A percentile compares a stretch with the other conserved stretches of the same genome.
These are phyloP conservation scores for Scenedesmus sp. DNA, from an alignment of 163 green algal genomes.

Conservation along the genomic window DNA sequence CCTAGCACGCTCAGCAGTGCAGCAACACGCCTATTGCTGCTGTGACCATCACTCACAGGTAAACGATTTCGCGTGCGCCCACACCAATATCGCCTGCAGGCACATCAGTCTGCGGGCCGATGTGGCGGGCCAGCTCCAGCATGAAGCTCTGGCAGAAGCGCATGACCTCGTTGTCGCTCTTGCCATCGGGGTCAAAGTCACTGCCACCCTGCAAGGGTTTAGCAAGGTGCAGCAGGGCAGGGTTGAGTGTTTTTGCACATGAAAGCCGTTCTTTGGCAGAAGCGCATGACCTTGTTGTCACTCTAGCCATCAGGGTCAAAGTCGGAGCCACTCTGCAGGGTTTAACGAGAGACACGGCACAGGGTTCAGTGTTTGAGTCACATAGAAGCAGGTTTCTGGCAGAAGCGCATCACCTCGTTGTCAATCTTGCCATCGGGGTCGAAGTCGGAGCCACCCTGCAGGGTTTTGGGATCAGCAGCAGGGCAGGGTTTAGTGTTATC, in stretches of 20 bases:
- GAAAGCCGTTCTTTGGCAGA: too few species aligned
- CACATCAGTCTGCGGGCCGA: slow-evolving; percentile 71
- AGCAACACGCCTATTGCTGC: too few species aligned
- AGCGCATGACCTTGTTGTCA: slow-evolving; percentile 76
- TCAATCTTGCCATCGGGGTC: too few species aligned
- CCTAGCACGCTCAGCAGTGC: slow-evolving; percentile 61
- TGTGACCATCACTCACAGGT: slow-evolving; percentile 57
- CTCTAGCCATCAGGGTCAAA: slow-evolving; percentile 71
- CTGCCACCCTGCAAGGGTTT: slow-evolving; percentile 55
- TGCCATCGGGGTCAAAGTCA: slow-evolving; percentile 69
- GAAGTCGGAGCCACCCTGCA: too few species aligned
- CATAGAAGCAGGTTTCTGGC: too few species aligned
- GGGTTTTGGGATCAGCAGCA: too few species aligned
- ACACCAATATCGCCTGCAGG: slow-evolving; percentile 91
- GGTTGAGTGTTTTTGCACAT: too few species aligned
- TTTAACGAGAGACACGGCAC: background rate
- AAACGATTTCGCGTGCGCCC: slow-evolving; percentile 84
- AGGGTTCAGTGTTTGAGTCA: background rate
- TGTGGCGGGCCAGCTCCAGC: slow-evolving; percentile 75
- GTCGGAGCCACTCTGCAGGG: slow-evolving; percentile 54
- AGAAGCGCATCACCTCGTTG: too few species aligned
- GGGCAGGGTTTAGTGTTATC: too few species aligned
- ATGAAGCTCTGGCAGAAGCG: slow-evolving; percentile 84
- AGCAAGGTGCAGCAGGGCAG: too few species aligned
- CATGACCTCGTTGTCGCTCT: slow-evolving; percentile 76